Percentiles rank a stretch among this genome's conserved stretches.
These are phyloP conservation scores for Baorangia bicolor DNA, from an alignment of 768 basidiomycete genomes.

Conservation along the genomic window DNA sequence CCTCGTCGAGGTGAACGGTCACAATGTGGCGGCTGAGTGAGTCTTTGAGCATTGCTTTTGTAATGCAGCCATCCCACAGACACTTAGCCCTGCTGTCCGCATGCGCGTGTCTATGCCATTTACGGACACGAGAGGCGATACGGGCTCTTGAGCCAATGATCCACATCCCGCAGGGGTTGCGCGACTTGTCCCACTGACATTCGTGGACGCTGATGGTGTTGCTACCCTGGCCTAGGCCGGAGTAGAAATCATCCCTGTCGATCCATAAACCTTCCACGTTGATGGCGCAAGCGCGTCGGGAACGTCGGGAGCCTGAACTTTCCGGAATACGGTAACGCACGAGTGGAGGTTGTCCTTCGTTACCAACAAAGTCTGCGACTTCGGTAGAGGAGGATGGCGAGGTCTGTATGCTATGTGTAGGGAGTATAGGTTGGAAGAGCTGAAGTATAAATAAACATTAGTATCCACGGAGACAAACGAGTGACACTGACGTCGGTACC, in stretches of 20 bases:
- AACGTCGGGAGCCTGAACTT: background rate
- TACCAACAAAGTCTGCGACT: background rate
- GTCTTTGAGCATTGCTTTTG: background rate
- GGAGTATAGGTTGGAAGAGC: background rate
- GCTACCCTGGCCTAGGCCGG: no score
- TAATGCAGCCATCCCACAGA: background rate
- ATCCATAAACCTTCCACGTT: background rate
- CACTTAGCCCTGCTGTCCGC: background rate
- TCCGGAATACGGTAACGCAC: background rate
- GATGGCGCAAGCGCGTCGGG: background rate
- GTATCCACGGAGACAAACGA: no score
- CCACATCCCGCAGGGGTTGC: conserved; percentile 3
- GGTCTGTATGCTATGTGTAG: no score
- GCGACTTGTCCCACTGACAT: conserved; percentile 2
- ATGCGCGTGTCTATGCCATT: background rate
- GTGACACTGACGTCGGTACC: background rate
- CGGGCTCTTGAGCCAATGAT: background rate
- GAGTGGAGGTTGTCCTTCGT: background rate
- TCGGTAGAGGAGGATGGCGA: background rate
- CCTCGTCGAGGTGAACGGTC: background rate
- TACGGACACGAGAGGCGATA: background rate
- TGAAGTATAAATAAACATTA: background rate
- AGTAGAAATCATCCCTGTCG: conserved; percentile 2
- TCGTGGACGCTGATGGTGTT: background rate
- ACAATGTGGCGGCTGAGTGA: conserved; percentile 1